Evolutionary conservation across 2,329 filamentous ascomycete species (phyloP).

Genomic region (Aspergillus aculeatinus): DNA sequence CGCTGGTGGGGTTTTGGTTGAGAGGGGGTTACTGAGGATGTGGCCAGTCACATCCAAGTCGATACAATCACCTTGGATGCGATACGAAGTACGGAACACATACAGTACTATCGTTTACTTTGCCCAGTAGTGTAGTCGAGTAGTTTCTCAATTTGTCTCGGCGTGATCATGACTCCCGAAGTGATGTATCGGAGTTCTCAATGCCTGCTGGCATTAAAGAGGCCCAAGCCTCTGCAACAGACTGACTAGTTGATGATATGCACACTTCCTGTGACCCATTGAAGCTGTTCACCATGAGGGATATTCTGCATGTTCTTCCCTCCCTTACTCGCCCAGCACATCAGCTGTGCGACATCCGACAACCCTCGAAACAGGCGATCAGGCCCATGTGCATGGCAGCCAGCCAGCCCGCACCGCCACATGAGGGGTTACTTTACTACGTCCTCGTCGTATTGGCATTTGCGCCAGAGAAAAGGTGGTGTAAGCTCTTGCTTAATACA

Average conservation of each 20-base stretch:
- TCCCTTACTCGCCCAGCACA: background rate
- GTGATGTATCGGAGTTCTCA: too few relatives aligned
- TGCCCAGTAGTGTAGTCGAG: too few relatives aligned
- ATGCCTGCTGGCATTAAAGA: background rate
- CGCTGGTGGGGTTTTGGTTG: slow-evolving; percentile 1
- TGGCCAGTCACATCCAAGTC: slow-evolving; percentile 12
- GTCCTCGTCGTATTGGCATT: background rate
- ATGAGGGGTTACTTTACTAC: background rate
- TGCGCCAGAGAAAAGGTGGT: background rate
- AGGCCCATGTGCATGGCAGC: background rate
- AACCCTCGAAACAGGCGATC: background rate
- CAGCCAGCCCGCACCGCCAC: slow-evolving; percentile 6
- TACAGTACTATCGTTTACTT: too few relatives aligned
- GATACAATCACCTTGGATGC: slow-evolving; percentile 10
- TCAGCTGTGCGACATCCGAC: background rate
- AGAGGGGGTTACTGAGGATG: background rate
- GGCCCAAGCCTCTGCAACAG: background rate
- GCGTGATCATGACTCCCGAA: too few relatives aligned
- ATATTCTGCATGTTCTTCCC: background rate
- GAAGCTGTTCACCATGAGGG: background rate
- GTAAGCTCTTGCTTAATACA: too few relatives aligned
- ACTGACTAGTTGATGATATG: background rate
- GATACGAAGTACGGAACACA: background rate
- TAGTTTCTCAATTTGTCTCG: background rate
- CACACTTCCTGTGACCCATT: background rate